Evolutionary conservation across 2,329 filamentous ascomycete genomes (phyloP).

Genomic region (Metarhizium anisopliae): DNA sequence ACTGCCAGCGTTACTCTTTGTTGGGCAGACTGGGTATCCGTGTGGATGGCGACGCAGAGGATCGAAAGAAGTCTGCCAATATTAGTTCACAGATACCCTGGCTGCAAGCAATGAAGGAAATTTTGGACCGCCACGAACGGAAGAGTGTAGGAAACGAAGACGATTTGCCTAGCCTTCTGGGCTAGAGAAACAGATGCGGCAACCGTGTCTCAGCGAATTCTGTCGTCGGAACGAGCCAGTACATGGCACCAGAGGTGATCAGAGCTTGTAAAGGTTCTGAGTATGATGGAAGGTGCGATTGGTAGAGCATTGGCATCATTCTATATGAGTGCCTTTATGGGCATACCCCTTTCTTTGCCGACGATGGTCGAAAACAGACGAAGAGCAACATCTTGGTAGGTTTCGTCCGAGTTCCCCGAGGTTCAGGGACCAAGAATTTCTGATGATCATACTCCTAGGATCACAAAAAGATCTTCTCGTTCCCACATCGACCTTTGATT

Average conservation of each 20-base stretch:
- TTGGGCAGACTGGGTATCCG: slow-evolving; percentile 67
- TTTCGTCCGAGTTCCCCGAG: slow-evolving; percentile 2
- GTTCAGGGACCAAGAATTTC: background rate
- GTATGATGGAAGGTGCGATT: slow-evolving; percentile 92
- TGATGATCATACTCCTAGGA: slow-evolving; percentile 34
- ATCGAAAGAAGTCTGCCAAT: slow-evolving; percentile 44
- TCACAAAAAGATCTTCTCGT: slow-evolving; percentile 60
- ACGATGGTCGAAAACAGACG: slow-evolving; percentile 68
- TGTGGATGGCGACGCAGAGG: slow-evolving; percentile 64
- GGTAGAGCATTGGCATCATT: slow-evolving; percentile 94
- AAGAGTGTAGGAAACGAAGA: slow-evolving; percentile 18
- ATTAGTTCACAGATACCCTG: slow-evolving; percentile 24
- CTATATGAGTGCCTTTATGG: slow-evolving; percentile 92
- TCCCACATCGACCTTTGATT: slow-evolving; percentile 58
- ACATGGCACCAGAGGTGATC: slow-evolving; percentile 96
- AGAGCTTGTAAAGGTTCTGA: slow-evolving; percentile 28
- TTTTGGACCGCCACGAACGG: slow-evolving; percentile 23
- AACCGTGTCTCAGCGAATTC: slow-evolving; percentile 70
- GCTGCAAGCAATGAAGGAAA: slow-evolving; percentile 20
- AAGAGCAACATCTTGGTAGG: slow-evolving; percentile 76
- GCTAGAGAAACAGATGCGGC: slow-evolving; percentile 60
- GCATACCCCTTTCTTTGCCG: slow-evolving; percentile 78
- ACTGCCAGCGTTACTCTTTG: slow-evolving; percentile 70
- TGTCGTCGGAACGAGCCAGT: slow-evolving; percentile 90
- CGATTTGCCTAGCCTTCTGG: slow-evolving; percentile 39